Conservation (phyloP, 108 stramenopile genomes). For the Cyclotella atomus region DNA sequence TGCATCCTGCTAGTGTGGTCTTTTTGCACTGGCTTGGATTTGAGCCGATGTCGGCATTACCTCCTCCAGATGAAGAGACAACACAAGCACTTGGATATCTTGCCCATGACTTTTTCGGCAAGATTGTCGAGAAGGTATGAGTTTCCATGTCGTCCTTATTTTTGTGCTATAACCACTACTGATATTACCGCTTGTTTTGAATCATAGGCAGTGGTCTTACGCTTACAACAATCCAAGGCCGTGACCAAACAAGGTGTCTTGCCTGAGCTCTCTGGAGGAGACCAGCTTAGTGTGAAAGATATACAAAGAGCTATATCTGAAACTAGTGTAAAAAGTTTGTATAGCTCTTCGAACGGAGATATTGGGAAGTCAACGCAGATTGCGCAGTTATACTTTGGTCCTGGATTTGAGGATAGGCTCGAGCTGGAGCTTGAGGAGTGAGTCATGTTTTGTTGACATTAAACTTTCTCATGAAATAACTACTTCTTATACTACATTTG, state of each 20-base stretch:
- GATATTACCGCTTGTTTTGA: no score
- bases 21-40: constrained; percentile 89
- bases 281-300: constrained; percentile 59
- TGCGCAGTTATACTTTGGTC: constrained; percentile 85
- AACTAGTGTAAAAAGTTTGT: constrained; percentile 59
- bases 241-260: constrained; percentile 21
- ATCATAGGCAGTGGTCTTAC: constrained; percentile 35
- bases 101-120: constrained; percentile 81
- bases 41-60: constrained; percentile 57
- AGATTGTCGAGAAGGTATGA: constrained; percentile 79
- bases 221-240: constrained; percentile 10
- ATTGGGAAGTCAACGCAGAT: constrained; percentile 33
- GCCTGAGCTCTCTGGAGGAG: constrained; percentile 59
- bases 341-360: constrained; percentile 44
- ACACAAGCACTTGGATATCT: constrained; percentile 82
- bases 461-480: neutral
- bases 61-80: constrained; percentile 75
- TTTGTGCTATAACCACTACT: neutral
- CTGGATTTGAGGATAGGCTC: constrained; percentile 83
- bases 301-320: constrained; percentile 61
- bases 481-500: neutral
- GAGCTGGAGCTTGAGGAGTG: constrained; percentile 85
- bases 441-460: constrained; percentile 19
- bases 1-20: constrained; percentile 54
- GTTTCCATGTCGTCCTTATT: neutral